A percentile compares a stretch with the other conserved stretches of the same genome.
phyloP scores from a whole-genome alignment of 2,329 filamentous ascomycete genomes.

The Harringtonia aguacate region DNA sequence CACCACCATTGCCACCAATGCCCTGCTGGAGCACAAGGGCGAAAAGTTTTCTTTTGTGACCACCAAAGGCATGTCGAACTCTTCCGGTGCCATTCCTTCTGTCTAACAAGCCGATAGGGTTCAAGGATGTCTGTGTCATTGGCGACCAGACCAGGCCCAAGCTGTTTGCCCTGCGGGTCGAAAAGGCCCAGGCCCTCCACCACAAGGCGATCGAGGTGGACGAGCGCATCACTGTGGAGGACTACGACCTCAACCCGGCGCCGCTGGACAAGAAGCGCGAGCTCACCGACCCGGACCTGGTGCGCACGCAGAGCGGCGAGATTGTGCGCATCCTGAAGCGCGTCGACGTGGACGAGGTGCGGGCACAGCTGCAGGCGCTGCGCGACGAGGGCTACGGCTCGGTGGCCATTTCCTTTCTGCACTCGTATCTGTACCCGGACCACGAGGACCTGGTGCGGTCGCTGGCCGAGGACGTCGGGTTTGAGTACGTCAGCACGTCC shows the following conservation, averaged over 20 bases:
- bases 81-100: no score
- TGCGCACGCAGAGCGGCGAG: slow-evolving; percentile 43
- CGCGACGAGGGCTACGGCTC: slow-evolving; percentile 45
- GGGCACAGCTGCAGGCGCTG: slow-evolving; percentile 45
- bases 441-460: slow-evolving; percentile 7
- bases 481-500: slow-evolving; percentile 20
- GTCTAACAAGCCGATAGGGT: slow-evolving; percentile 21
- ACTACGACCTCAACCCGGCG: slow-evolving; percentile 40
- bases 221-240: slow-evolving; percentile 80
- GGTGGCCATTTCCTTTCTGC: slow-evolving; percentile 24
- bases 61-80: slow-evolving; percentile 53
- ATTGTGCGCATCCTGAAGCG: no score
- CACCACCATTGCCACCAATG: slow-evolving; percentile 89
- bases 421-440: slow-evolving; percentile 10
- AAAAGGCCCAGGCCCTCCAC: slow-evolving; percentile 78
- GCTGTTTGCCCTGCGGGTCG: slow-evolving; percentile 86
- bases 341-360: slow-evolving; percentile 35
- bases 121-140: slow-evolving; percentile 77
- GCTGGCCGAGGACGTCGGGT: slow-evolving; percentile 5
- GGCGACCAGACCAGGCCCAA: slow-evolving; percentile 82
- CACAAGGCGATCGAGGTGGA: slow-evolving; percentile 74
- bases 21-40: slow-evolving; percentile 78
- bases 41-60: slow-evolving; percentile 80
- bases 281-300: slow-evolving; percentile 41
- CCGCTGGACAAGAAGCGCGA: slow-evolving; percentile 52